A percentile compares a stretch with the other conserved stretches of the same genome.
Evolutionary conservation across 345 rosid species (phyloP).

Genomic region (Salix koriyanagi): DNA sequence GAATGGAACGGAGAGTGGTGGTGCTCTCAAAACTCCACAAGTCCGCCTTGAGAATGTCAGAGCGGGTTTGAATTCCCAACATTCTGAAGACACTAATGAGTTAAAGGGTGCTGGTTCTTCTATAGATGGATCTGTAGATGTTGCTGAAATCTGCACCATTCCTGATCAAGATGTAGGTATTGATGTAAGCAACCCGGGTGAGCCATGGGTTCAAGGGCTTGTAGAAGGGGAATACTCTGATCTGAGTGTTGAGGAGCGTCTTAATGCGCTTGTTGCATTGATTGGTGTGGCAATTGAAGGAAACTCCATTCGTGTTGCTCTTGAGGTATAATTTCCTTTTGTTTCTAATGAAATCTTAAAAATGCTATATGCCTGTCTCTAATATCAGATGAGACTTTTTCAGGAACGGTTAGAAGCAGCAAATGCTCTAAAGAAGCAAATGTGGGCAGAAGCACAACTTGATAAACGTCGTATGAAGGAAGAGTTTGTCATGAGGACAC

Average conservation of each 20-base stretch:
- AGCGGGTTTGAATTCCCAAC: slow-evolving; percentile 29
- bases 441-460: slow-evolving; percentile 89
- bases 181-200: slow-evolving; percentile 64
- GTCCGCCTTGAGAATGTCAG: slow-evolving; percentile 23
- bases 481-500: slow-evolving; percentile 50
- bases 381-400: slow-evolving; percentile 23
- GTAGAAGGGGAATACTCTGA: slow-evolving; percentile 74
- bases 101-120: slow-evolving; percentile 24
- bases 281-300: slow-evolving; percentile 76
- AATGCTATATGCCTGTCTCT: slow-evolving; percentile 12
- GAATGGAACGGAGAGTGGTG: slow-evolving; percentile 34
- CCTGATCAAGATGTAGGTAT: slow-evolving; percentile 42
- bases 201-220: slow-evolving; percentile 82
- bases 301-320: slow-evolving; percentile 54
- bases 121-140: slow-evolving; percentile 17
- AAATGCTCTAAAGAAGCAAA: slow-evolving; percentile 80
- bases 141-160: slow-evolving; percentile 22
- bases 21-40: slow-evolving; percentile 27
- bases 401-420: slow-evolving; percentile 94
- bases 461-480: slow-evolving; percentile 79
- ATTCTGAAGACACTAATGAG: slow-evolving; percentile 26
- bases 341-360: background rate
- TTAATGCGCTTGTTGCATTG: slow-evolving; percentile 67
- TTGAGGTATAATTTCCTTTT: slow-evolving; percentile 47
- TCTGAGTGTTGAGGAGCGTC: slow-evolving; percentile 77